These are phyloP conservation scores for Ceriops decandra DNA, from an alignment of 345 rosid genomes.

Conservation along the genomic window DNA sequence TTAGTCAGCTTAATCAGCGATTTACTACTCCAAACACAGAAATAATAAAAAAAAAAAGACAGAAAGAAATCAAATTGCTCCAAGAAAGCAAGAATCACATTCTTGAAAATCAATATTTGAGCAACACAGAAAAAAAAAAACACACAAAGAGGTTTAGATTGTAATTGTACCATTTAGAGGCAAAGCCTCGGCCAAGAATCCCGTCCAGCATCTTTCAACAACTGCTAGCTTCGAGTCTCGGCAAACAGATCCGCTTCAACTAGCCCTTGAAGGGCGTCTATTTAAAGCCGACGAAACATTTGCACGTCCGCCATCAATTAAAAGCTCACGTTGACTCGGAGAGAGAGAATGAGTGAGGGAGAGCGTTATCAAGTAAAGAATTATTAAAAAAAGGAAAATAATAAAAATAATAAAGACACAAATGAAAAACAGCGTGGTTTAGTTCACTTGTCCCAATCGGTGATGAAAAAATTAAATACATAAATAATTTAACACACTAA, in stretches of 20 bases:
- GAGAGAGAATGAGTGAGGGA: no score
- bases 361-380: no score
- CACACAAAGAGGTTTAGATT: background rate
- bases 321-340: no score
- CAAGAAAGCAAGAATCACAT: background rate
- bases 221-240: slow-evolving; percentile 8
- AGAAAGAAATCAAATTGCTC: background rate
- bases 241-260: background rate
- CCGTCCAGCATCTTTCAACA: slow-evolving; percentile 72
- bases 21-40: slow-evolving; percentile 46
- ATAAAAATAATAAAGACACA: no score
- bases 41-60: background rate
- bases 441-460: no score
- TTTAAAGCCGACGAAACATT: no score
- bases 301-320: no score
- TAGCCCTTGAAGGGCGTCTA: no score
- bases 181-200: slow-evolving; percentile 74
- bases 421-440: no score
- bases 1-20: slow-evolving; percentile 69
- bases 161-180: slow-evolving; percentile 57
- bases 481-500: no score
- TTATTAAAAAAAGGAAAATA: no score
- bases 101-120: background rate
- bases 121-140: background rate
- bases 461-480: no score